Conservation (phyloP, 805 yeast species). For the Metschnikowia aberdeeniae region DNA sequence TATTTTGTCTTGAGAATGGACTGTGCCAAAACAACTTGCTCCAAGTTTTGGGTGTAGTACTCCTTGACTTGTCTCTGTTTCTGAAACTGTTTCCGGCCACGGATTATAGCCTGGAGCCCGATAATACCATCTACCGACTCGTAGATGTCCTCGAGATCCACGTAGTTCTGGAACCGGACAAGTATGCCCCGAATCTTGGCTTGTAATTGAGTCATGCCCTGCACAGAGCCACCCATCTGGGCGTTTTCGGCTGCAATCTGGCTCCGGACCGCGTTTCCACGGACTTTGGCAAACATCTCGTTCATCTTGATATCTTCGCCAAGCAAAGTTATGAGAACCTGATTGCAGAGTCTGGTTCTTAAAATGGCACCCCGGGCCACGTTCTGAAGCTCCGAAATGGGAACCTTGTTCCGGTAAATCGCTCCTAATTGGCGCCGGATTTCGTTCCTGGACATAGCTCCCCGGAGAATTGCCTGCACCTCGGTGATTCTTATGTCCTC, state of each 20-base stretch:
- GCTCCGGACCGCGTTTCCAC: constrained; percentile 40
- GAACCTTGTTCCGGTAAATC: constrained; percentile 4
- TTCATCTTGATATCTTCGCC: constrained; percentile 36
- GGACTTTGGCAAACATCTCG: constrained; percentile 38
- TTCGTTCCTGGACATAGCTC: constrained; percentile 27
- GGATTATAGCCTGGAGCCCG: constrained; percentile 49
- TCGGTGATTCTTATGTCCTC: constrained; percentile 17
- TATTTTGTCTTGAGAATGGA: constrained; percentile 63
- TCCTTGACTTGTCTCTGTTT: constrained; percentile 21
- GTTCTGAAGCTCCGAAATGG: constrained; percentile 34
- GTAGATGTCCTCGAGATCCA: constrained; percentile 51
- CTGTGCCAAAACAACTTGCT: constrained; percentile 69
- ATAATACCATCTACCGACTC: constrained; percentile 36
- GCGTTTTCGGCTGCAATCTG: constrained; percentile 18
- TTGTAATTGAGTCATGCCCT: constrained; percentile 44
- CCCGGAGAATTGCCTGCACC: constrained; percentile 40
- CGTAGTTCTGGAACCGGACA: constrained; percentile 52
- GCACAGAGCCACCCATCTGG: constrained; percentile 15
- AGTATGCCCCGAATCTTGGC: constrained; percentile 61
- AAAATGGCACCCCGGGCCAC: constrained; percentile 44
- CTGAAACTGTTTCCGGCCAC: constrained; percentile 47
- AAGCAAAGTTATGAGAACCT: constrained; percentile 38
- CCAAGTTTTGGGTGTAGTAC: constrained; percentile 53
- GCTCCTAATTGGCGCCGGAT: constrained; percentile 15
- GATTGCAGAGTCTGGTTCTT: constrained; percentile 41